Conservation (phyloP, 768 basidiomycete species). For the Boletus tylopilopsis region DNA sequence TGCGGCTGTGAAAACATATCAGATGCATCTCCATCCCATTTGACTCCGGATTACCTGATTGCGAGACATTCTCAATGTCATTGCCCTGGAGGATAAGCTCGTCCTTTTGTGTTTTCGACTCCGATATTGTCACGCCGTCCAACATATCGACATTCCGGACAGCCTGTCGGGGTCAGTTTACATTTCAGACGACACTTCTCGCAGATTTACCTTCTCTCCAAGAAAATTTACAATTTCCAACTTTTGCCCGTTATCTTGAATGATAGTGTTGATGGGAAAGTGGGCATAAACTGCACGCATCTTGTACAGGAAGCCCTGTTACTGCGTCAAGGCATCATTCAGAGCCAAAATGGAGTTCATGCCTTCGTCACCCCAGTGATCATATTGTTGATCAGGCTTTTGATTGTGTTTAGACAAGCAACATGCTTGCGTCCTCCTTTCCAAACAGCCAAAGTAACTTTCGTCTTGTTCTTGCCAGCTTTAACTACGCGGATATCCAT, state of each 20-base stretch:
- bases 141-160: conserved; percentile 93
- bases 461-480: conserved; percentile 57
- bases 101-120: conserved; percentile 92
- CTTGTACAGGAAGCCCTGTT: conserved; percentile 98
- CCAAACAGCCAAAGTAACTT: conserved; percentile 93
- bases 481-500: conserved; percentile 89
- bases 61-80: conserved; percentile 95
- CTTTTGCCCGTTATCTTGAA: conserved; percentile 65
- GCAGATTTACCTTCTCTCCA: conserved; percentile 77
- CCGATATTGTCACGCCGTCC: conserved; percentile 75
- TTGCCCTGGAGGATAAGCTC: conserved; percentile 93
- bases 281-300: conserved; percentile 99
- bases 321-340: conserved; percentile 3
- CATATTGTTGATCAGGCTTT: conserved; percentile 96
- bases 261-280: conserved; percentile 99
- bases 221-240: conserved; percentile 95
- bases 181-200: not conserved
- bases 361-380: conserved; percentile 96
- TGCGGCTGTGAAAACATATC: conserved; percentile 54
- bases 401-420: conserved; percentile 95
- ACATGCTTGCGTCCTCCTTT: conserved; percentile 98
- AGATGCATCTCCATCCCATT: not conserved
- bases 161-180: conserved; percentile 45
- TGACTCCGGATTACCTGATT: conserved; percentile 62
- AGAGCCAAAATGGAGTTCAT: conserved; percentile 4